Evolutionary conservation across 139 green algal genomes (phyloP), one percentile per base, ranked within the genome.

Genomic region (Desmodesmus armatus): DNA sequence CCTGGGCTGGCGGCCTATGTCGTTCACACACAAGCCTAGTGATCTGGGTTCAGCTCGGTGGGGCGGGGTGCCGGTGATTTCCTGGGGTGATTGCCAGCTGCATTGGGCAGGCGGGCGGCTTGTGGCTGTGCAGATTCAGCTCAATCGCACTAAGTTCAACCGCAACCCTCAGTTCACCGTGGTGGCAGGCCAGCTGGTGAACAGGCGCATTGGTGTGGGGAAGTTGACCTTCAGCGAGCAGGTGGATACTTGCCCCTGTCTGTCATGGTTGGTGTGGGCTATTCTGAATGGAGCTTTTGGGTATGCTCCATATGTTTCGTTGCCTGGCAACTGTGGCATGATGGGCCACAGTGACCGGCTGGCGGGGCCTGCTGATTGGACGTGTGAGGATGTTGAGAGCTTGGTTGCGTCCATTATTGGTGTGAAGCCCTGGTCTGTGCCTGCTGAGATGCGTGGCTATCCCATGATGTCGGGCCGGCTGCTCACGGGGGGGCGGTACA

Each of bases 261-360:
- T 75, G 2, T 35, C 66, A 33, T 75, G 66, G 66, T 13, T 75
- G 5, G 66, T 75, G 37, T 75, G 66, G 66, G 35, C 66, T 31
- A 51, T 75, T 53, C 35, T 75, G 13, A 23, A 3, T 51, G 66
- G 66, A 5, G 35, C 37, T 17, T 51, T 40, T 40, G 33, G 6
- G 6, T 51, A 53, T 51, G 11, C 33, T 5, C 66, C 35, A 31
- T 51, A n/a, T 35, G 35, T n/a, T 49, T 13, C 51, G 3, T 35
- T 71, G 62, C 15, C 33, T 75, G 66, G 37, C n/a, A n/a, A n/a
- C 4, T 27, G 19, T 27, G 17, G 6, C 51, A 37, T 51, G 3
- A 51, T 75, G 66, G 2, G 25, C 5, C 35, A 23, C 7, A 31
- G 13, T n/a, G 17, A 2, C 4, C 35, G 66, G 3, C 4, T 75